A percentile compares a stretch with the other conserved stretches of the same genome.
Conservation (phyloP, 1,139 yeast species). For the Lodderomyces oxycetoniae region DNA sequence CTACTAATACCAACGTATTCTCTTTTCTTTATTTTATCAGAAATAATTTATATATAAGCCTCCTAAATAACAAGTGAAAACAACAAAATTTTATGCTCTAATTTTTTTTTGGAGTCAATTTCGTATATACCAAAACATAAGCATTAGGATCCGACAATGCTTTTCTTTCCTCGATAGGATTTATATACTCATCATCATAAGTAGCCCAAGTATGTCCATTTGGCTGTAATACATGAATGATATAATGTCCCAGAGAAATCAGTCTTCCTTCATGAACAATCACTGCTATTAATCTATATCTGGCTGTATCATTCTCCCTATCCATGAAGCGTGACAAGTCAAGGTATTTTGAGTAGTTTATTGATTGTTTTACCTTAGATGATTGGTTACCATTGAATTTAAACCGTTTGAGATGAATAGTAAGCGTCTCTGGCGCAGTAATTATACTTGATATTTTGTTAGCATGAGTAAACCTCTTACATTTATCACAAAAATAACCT, state of each 20-base stretch:
- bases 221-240: conserved; percentile 87
- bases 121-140: conserved; percentile 79
- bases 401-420: conserved; percentile 84
- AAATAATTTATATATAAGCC: too few species aligned
- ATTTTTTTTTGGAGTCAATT: conserved; percentile 45
- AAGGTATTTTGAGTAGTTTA: conserved; percentile 70
- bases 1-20: too few species aligned
- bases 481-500: conserved; percentile 84
- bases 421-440: conserved; percentile 81
- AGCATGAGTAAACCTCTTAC: conserved; percentile 75
- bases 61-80: neutral
- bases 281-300: conserved; percentile 76
- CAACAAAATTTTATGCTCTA: conserved; percentile 2
- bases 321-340: conserved; percentile 64
- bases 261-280: conserved; percentile 95
- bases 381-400: conserved; percentile 74
- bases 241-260: conserved; percentile 87
- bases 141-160: conserved; percentile 85
- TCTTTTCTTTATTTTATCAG: too few species aligned
- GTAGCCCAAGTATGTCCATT: conserved; percentile 81
- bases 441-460: conserved; percentile 69
- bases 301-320: conserved; percentile 37
- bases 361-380: conserved; percentile 83
- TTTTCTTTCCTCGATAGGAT: conserved; percentile 63
- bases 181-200: conserved; percentile 88